Percentiles rank a stretch among this genome's conserved stretches.
These are phyloP conservation scores for Chytriomyces sp. DNA, from an alignment of 192 early-diverging fungal species.

Conservation along the genomic window DNA sequence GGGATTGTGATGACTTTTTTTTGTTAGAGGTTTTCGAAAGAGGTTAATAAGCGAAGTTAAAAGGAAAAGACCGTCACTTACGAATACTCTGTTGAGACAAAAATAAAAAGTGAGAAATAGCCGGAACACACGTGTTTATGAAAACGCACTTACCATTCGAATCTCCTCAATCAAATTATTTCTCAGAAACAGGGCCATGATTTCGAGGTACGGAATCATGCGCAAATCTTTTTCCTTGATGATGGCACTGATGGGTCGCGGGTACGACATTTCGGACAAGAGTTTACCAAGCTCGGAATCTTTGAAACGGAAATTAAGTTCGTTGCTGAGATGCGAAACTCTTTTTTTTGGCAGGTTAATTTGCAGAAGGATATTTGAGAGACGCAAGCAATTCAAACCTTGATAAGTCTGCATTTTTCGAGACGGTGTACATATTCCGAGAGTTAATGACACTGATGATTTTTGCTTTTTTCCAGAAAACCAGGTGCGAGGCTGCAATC, in stretches of 20 bases:
- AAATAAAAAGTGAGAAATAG: not conserved
- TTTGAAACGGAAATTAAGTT: constrained; percentile 65
- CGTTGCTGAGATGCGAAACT: constrained; percentile 46
- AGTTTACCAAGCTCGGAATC: constrained; percentile 61
- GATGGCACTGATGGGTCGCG: constrained; percentile 59
- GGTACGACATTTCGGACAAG: constrained; percentile 61
- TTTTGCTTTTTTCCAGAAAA: constrained; percentile 92
- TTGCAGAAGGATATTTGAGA: constrained; percentile 11
- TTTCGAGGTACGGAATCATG: constrained; percentile 74
- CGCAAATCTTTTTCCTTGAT: constrained; percentile 67
- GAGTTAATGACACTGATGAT: constrained; percentile 82
- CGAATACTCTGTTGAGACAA: not conserved
- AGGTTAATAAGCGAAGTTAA: not conserved
- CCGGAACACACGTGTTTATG: not conserved
- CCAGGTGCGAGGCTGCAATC: constrained; percentile 76
- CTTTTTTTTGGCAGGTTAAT: constrained; percentile 27
- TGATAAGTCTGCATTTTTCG: constrained; percentile 65
- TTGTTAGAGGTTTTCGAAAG: not conserved
- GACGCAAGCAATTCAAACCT: constrained; percentile 18
- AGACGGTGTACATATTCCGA: constrained; percentile 80
- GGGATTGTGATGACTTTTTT: constrained; percentile 20
- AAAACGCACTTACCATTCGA: constrained; percentile 71
- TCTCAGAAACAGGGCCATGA: constrained; percentile 79
- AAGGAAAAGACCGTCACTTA: not conserved
- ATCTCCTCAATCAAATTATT: constrained; percentile 78